Base-by-base conservation (phyloP, 371 early-diverging fungal genomes). In the Rhizopus arrhizus region DNA sequence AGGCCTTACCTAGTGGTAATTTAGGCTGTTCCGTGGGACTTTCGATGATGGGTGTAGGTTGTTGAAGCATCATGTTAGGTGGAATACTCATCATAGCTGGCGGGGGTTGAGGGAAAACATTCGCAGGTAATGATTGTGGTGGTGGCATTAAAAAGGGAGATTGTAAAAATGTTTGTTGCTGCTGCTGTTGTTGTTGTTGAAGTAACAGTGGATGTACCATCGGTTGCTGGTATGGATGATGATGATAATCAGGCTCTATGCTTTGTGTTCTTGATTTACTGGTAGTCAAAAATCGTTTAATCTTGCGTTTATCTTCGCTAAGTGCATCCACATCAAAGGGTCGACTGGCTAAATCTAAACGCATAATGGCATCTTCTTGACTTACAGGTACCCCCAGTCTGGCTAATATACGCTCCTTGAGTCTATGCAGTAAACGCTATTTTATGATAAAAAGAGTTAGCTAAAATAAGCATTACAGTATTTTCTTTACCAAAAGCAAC, bases 401-500 rank as follows among this genome's bases (percentile, higher is more conserved):
- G 4, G 69, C 65, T 13, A 81, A 42, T 4, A 64, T 59, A n/a
- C 70, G 60, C 8, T 77, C 78, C 41, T 78, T 75, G n/a, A 76
- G 52, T n/a, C 81, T 76, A 65, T 69, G 55, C 29, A 75, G 48
- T 35, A 81, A 40, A 47, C 81, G 72, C 72, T 74, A 42, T 10
- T 36, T 36, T 36, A 9, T 36, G 6, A 9, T 48, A 28, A 59
- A 54, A 38, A 34, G 29, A 43, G n/a, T n/a, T n/a, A 43, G 43
- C 2, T 43, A 28, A 51, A 40, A 33, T 38, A 54, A 56, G 38
- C 29, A 45, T 31, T 4, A 32, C 13, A 3, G 32, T 13, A 13
- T 49, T 7, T 32, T 34, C 35, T 51, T 61, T 74, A 75, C 80
- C 64, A 80, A 72, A 13, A 90, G 71, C 2, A 78, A 58, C 40